Percentiles rank a stretch among this genome's conserved stretches.
Conservation (phyloP, 306 rosid genomes). For the Cicer cuneatum region DNA sequence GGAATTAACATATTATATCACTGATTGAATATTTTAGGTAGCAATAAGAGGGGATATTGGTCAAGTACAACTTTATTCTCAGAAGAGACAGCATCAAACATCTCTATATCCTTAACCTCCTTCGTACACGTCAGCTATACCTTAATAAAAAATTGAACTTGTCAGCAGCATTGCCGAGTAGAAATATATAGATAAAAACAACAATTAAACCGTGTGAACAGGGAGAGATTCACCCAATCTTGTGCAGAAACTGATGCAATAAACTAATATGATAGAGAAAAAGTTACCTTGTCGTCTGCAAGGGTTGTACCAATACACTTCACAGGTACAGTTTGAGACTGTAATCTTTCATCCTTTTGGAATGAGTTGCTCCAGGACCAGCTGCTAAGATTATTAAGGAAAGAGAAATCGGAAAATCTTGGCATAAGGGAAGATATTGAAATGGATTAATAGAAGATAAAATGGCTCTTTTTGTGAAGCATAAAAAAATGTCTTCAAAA, state of each 20-base stretch:
- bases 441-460: background rate
- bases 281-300: constrained; percentile 68
- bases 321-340: constrained; percentile 53
- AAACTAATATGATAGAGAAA: background rate
- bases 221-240: background rate
- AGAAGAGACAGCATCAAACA: constrained; percentile 57
- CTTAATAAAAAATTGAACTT: constrained; percentile 10
- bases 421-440: background rate
- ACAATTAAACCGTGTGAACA: background rate
- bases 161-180: constrained; percentile 22
- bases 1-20: constrained; percentile 15
- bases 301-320: constrained; percentile 62
- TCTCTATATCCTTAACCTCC: constrained; percentile 57
- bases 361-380: constrained; percentile 52
- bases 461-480: background rate
- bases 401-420: background rate
- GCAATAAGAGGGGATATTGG: background rate
- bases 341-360: constrained; percentile 60
- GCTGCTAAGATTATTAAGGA: constrained; percentile 42
- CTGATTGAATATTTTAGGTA: background rate
- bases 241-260: background rate
- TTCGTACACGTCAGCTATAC: constrained; percentile 21
- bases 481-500: background rate
- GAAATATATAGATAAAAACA: background rate
- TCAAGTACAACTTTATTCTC: constrained; percentile 54